phyloP scores from a whole-genome alignment of 495 filamentous ascomycete species.

The Xeromyces bisporus region DNA sequence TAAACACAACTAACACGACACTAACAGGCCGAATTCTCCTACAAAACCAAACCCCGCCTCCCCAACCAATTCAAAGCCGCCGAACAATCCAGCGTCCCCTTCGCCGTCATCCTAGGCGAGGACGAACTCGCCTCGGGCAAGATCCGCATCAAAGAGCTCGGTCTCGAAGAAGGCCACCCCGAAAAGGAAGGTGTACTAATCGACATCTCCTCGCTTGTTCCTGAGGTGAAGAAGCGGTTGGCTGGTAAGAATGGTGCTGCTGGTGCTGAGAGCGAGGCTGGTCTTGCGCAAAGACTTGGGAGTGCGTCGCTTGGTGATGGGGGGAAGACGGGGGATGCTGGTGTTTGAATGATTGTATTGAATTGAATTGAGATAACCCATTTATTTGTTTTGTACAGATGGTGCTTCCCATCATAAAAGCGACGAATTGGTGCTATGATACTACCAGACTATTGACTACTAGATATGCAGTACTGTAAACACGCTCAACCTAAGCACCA shows the following conservation, averaged over 20 bases:
- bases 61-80: slow-evolving; percentile 66
- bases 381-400: too few relatives aligned
- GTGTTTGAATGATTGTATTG: slow-evolving; percentile 1
- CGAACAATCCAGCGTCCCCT: slow-evolving; percentile 52
- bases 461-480: too few relatives aligned
- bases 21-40: slow-evolving; percentile 51
- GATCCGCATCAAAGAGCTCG: slow-evolving; percentile 74
- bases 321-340: slow-evolving; percentile 5
- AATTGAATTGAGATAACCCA: too few relatives aligned
- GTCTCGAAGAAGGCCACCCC: slow-evolving; percentile 57
- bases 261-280: slow-evolving; percentile 4
- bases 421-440: too few relatives aligned
- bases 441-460: too few relatives aligned
- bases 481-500: not conserved
- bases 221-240: slow-evolving; percentile 38
- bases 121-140: slow-evolving; percentile 60
- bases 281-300: slow-evolving; percentile 13
- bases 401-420: too few relatives aligned
- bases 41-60: slow-evolving; percentile 65
- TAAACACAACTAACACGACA: slow-evolving; percentile 12
- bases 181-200: slow-evolving; percentile 76
- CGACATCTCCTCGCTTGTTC: slow-evolving; percentile 37
- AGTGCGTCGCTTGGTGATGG: slow-evolving; percentile 5
- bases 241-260: slow-evolving; percentile 7
- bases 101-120: slow-evolving; percentile 64